These are phyloP conservation scores for Phanerochaete sordida DNA, from an alignment of 768 basidiomycete genomes.

Conservation along the genomic window DNA sequence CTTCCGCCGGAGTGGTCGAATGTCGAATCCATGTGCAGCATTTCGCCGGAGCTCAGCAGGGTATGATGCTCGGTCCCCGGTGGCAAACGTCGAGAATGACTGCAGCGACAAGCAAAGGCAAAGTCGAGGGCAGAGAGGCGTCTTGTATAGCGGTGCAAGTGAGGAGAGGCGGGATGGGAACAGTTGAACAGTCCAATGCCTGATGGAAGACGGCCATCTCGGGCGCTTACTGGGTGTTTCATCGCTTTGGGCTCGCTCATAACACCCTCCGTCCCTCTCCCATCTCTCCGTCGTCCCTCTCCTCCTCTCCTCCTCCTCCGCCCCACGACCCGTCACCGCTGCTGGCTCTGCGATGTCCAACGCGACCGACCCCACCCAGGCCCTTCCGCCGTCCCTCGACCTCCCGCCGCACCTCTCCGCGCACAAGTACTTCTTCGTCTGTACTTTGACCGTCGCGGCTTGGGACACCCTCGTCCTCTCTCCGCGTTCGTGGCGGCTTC, in stretches of 20 bases:
- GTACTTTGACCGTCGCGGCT: slow-evolving; percentile 84
- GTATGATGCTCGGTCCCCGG: not conserved
- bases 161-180: slow-evolving; percentile 2
- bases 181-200: not conserved
- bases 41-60: not conserved
- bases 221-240: not conserved
- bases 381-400: slow-evolving; percentile 63
- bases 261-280: not conserved
- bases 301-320: not conserved
- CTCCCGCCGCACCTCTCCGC: slow-evolving; percentile 77
- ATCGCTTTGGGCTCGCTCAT: not conserved
- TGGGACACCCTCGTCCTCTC: slow-evolving; percentile 88
- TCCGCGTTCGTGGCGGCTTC: slow-evolving; percentile 72
- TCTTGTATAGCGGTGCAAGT: not conserved
- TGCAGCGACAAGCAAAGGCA: too few species aligned
- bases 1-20: not conserved
- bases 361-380: slow-evolving; percentile 10
- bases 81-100: too few species aligned
- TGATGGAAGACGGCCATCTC: not conserved
- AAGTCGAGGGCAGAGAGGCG: not conserved
- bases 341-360: slow-evolving; percentile 6
- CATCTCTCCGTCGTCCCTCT: not conserved
- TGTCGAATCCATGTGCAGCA: not conserved
- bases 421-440: slow-evolving; percentile 88
- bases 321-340: not conserved